Conservation (phyloP, 129 eudicot genomes). For the Flaveria ramosissima region DNA sequence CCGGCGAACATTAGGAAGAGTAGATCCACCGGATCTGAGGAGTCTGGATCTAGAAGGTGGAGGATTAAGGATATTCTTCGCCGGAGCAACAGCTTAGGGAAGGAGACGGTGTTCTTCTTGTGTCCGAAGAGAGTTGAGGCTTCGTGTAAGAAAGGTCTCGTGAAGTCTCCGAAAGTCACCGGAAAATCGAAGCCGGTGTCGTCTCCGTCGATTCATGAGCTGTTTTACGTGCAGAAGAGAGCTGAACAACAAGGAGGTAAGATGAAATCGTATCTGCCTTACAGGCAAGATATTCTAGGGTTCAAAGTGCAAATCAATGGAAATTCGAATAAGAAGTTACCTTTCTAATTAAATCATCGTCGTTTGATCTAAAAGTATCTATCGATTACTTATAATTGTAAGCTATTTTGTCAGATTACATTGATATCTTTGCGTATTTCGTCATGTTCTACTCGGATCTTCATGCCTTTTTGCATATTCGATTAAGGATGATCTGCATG, state of each 20-base stretch:
- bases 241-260: slow-evolving; percentile 52
- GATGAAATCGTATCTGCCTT: slow-evolving; percentile 69
- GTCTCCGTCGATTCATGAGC: slow-evolving; percentile 47
- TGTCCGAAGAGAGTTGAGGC: slow-evolving; percentile 20
- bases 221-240: slow-evolving; percentile 51
- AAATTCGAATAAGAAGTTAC: slow-evolving; percentile 26
- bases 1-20: slow-evolving; percentile 9
- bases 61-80: slow-evolving; percentile 24
- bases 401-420: background rate
- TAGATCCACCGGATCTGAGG: slow-evolving; percentile 28
- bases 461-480: no score
- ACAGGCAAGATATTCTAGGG: slow-evolving; percentile 66
- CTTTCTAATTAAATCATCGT: background rate
- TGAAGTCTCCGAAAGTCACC: slow-evolving; percentile 15
- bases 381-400: background rate
- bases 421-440: no score
- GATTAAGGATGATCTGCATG: no score
- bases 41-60: slow-evolving; percentile 29
- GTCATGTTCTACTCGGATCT: no score
- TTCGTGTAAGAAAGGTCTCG: slow-evolving; percentile 15
- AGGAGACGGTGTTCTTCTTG: slow-evolving; percentile 19
- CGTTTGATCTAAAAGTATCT: background rate
- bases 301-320: slow-evolving; percentile 51
- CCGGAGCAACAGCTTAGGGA: slow-evolving; percentile 24
- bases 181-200: slow-evolving; percentile 9